These are phyloP conservation scores for Trichaptum fuscoviolaceum DNA, from an alignment of 768 basidiomycete species.

Conservation along the genomic window DNA sequence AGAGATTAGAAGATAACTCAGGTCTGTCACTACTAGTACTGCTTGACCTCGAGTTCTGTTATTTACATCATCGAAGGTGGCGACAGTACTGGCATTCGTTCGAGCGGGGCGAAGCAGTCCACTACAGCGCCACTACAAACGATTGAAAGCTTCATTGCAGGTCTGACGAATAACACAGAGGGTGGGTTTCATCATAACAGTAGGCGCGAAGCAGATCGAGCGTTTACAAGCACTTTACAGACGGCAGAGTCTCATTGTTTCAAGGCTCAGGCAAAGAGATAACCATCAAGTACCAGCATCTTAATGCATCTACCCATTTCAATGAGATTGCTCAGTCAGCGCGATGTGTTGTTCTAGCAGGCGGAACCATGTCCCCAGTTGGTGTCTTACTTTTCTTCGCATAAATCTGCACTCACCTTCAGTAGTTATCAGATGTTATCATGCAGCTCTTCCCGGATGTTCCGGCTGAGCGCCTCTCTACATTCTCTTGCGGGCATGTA, in stretches of 20 bases:
- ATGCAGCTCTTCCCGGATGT: conserved; percentile 74
- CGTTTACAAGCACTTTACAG: conserved; percentile 29
- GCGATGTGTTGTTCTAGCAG: conserved; percentile 83
- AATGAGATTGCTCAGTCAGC: conserved; percentile 77
- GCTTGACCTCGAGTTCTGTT: background rate
- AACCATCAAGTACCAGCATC: conserved; percentile 82
- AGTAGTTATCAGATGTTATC: conserved; percentile 81
- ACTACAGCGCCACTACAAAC: conserved; percentile 71
- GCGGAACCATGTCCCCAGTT: conserved; percentile 99
- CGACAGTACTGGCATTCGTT: background rate
- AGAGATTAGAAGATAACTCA: conserved; percentile 38
- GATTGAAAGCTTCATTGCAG: conserved; percentile 74
- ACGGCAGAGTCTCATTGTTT: conserved; percentile 70
- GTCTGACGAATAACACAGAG: conserved; percentile 73
- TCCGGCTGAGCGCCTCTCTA: conserved; percentile 54
- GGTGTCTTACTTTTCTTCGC: conserved; percentile 15
- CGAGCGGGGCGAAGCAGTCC: background rate
- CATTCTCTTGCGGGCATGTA: conserved; percentile 90
- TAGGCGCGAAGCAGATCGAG: background rate
- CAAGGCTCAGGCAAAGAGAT: conserved; percentile 40
- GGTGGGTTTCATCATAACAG: conserved; percentile 44
- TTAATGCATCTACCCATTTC: conserved; percentile 89
- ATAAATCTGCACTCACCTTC: conserved; percentile 7
- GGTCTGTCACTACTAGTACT: conserved; percentile 22
- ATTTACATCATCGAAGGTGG: background rate